Conservation (phyloP, 2,329 filamentous ascomycete genomes). For the Botrytis hyacinthi region DNA sequence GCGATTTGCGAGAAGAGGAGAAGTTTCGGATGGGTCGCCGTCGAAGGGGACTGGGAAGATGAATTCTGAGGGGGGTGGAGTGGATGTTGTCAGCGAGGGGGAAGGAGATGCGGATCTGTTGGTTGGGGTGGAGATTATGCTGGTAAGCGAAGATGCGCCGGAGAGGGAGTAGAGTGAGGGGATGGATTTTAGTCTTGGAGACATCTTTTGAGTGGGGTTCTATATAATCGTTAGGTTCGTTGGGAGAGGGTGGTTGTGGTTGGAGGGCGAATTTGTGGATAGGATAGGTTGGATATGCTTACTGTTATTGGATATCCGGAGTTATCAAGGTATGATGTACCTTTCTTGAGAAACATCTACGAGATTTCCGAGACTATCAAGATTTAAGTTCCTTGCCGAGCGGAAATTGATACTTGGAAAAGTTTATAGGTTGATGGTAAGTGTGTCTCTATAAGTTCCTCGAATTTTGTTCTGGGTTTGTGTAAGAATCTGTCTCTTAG, state of each 20-base stretch:
- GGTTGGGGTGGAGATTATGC: background rate
- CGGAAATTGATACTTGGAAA: background rate
- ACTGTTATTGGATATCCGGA: rapidly evolving
- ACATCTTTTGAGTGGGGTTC: background rate
- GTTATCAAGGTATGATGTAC: rapidly evolving
- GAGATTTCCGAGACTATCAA: background rate
- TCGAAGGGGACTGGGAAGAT: background rate
- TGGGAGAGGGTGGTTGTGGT: background rate
- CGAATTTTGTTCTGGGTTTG: background rate
- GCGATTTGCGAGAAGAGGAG: background rate
- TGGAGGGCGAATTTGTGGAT: background rate
- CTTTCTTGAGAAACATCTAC: background rate
- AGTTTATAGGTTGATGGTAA: background rate
- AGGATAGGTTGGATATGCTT: background rate
- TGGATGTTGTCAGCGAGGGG: rapidly evolving
- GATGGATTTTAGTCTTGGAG: background rate
- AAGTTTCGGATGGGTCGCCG: background rate
- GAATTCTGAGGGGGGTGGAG: background rate
- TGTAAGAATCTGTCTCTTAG: background rate
- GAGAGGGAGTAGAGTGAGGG: background rate
- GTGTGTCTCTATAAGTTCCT: background rate
- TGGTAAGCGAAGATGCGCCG: background rate
- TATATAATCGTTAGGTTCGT: background rate
- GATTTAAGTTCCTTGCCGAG: background rate
- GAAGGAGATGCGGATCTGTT: background rate